Evolutionary conservation across 2,329 filamentous ascomycete species (phyloP).

Genomic region (Aspergillus pseudoglaucus): DNA sequence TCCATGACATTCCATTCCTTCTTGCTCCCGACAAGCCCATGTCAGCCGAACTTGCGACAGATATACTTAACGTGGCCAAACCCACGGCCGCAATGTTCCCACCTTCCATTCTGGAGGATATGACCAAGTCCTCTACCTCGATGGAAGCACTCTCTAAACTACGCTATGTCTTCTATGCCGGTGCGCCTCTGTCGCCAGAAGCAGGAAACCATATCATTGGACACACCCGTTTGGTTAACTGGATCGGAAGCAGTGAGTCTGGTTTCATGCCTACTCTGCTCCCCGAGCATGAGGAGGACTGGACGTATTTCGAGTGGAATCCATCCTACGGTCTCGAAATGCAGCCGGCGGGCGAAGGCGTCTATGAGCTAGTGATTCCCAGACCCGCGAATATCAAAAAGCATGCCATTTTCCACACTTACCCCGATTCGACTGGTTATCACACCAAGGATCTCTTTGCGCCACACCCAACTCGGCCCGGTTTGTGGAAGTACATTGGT

Average conservation of each 20-base stretch:
- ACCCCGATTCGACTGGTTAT: constrained; percentile 30
- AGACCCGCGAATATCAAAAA: constrained; percentile 7
- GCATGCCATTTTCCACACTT: constrained; percentile 29
- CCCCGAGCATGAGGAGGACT: constrained; percentile 18
- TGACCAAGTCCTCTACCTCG: constrained; percentile 7
- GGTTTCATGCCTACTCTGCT: constrained; percentile 9
- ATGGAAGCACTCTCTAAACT: constrained; percentile 8
- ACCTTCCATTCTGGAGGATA: constrained; percentile 15
- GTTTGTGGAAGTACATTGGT: constrained; percentile 30
- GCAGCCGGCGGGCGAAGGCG: constrained; percentile 15
- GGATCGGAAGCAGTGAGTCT: constrained; percentile 13
- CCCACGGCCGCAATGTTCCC: constrained; percentile 12
- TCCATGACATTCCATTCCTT: constrained; percentile 9
- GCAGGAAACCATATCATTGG: constrained; percentile 4
- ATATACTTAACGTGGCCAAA: constrained; percentile 5
- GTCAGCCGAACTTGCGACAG: constrained; percentile 10
- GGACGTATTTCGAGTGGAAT: constrained; percentile 30
- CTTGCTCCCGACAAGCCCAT: constrained; percentile 16
- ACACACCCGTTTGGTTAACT: constrained; percentile 2
- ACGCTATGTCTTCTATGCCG: constrained; percentile 11
- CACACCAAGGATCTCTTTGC: constrained; percentile 36
- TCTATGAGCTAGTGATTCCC: constrained; percentile 21
- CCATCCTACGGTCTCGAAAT: constrained; percentile 24
- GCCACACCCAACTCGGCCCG: constrained; percentile 30
- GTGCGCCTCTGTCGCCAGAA: constrained; percentile 8